Conservation (phyloP, 2,329 filamentous ascomycete genomes). For the Chaetomium globosum region DNA sequence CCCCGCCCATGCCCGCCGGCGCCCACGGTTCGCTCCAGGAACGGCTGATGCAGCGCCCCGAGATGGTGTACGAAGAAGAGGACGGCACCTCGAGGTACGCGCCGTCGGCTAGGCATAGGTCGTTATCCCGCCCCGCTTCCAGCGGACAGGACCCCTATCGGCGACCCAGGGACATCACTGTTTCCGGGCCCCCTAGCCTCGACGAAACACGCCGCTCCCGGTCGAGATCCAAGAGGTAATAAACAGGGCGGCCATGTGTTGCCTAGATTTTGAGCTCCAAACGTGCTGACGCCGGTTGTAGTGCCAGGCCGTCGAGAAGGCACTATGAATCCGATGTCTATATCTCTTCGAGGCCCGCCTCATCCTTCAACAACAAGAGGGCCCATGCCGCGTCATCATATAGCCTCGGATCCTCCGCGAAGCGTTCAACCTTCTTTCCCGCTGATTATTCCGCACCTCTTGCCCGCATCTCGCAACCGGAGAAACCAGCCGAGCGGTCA, state of each 20-base stretch:
- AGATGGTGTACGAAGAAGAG: constrained; percentile 35
- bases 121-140: constrained; percentile 31
- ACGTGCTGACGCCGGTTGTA: constrained; percentile 24
- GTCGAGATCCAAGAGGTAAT: constrained; percentile 37
- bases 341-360: constrained; percentile 40
- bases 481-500: constrained; percentile 36
- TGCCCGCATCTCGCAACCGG: constrained; percentile 32
- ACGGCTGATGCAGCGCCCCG: constrained; percentile 31
- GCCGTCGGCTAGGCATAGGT: constrained; percentile 32
- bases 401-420: constrained; percentile 45
- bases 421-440: constrained; percentile 43
- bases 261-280: background rate
- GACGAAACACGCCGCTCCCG: constrained; percentile 39
- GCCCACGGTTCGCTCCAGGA: constrained; percentile 30
- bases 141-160: constrained; percentile 31
- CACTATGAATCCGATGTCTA: constrained; percentile 42
- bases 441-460: constrained; percentile 41
- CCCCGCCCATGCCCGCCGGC: constrained; percentile 12
- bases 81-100: constrained; percentile 34
- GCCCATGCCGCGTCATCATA: constrained; percentile 43
- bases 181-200: constrained; percentile 37
- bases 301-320: constrained; percentile 35
- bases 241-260: background rate
- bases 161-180: constrained; percentile 29
- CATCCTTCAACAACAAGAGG: constrained; percentile 37